These are phyloP conservation scores for Claviceps purpurea DNA, from an alignment of 2,329 filamentous ascomycete species.

Conservation along the genomic window DNA sequence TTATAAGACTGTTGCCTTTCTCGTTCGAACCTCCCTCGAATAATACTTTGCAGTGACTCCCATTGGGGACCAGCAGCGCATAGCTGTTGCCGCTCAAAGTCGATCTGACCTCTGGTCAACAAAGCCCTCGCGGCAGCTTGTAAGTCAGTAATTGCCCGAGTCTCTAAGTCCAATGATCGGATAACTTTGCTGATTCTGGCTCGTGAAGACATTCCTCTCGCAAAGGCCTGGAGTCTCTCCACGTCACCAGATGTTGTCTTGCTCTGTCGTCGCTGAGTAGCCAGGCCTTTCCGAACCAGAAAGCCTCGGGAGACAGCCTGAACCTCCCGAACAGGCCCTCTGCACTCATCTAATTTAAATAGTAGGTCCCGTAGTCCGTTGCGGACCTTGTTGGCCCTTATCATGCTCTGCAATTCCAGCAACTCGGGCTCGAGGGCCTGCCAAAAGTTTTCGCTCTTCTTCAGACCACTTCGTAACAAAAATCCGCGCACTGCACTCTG, in stretches of 20 bases:
- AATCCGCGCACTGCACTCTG: constrained; percentile 71
- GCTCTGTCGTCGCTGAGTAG: constrained; percentile 42
- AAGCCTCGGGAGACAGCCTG: constrained; percentile 56
- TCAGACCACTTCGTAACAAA: constrained; percentile 51
- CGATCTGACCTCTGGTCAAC: constrained; percentile 42
- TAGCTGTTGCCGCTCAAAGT: constrained; percentile 36
- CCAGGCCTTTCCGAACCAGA: constrained; percentile 44
- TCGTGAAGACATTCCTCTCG: constrained; percentile 53
- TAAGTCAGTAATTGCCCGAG: constrained; percentile 37
- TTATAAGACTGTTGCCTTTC: constrained; percentile 29
- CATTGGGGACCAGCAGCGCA: constrained; percentile 34
- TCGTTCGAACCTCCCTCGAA: constrained; percentile 36
- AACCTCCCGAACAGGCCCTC: constrained; percentile 50
- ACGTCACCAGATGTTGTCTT: constrained; percentile 37
- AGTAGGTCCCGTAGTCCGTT: constrained; percentile 41
- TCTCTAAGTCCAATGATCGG: constrained; percentile 36
- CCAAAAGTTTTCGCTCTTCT: constrained; percentile 52
- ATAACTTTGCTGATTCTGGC: constrained; percentile 40
- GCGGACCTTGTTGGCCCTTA: constrained; percentile 54
- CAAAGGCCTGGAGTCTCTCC: constrained; percentile 48
- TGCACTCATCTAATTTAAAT: constrained; percentile 47
- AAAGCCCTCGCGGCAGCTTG: constrained; percentile 55
- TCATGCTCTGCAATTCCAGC: constrained; percentile 67
- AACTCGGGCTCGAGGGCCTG: constrained; percentile 59
- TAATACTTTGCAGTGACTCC: constrained; percentile 28